Base-by-base conservation (phyloP, 2,329 filamentous ascomycete genomes). In the Tolypocladium amazonense region DNA sequence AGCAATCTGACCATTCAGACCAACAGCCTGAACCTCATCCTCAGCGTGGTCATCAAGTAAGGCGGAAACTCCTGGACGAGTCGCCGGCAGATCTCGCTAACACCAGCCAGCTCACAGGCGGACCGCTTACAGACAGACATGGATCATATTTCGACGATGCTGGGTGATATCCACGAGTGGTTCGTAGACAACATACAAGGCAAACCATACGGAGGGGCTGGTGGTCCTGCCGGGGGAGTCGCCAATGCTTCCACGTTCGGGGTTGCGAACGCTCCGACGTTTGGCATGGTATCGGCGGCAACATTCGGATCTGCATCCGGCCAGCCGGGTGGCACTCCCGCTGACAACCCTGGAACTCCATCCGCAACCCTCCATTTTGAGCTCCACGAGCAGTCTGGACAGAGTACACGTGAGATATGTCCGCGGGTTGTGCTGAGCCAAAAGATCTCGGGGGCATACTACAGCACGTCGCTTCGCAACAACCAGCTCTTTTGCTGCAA, bases 11-110 rank as follows among this genome's bases (percentile, higher is more conserved):
- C 43, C 54, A 59, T 47, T 23, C 59, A 58, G 47, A 58, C 57
- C 12, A 62, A 62, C 54, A 60, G 59, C 56, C 18, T 62, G 33
- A 56, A 60, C 23, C 33, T 62, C 14, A 54, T 62, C 6, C 39
- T 62, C 5, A 59, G 61, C 12, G 61, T 62, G 23, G 54, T 62
- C 33, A 43, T 56, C 43, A 60, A 60, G 61, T 62, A 56, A 11
- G 6, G 30, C 27, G 12, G 20, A 6, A 20, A 3, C 25, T 27
- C 2, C 20, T 25, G 6, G 25, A 2, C 38, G 9, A 11, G 20
- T 0, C 38, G 30, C 27, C 4, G 15, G 41, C 5, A 8, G 20
- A 15, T n/a, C 25, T 20, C 56, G 41, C 47, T 41, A 15, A 56
- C 25, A 18, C 25, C 18, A 6, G 33, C 38, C 41, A 61, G 60